Conservation (phyloP, 2,329 filamentous ascomycete genomes). For the Aspergillus nomiae region DNA sequence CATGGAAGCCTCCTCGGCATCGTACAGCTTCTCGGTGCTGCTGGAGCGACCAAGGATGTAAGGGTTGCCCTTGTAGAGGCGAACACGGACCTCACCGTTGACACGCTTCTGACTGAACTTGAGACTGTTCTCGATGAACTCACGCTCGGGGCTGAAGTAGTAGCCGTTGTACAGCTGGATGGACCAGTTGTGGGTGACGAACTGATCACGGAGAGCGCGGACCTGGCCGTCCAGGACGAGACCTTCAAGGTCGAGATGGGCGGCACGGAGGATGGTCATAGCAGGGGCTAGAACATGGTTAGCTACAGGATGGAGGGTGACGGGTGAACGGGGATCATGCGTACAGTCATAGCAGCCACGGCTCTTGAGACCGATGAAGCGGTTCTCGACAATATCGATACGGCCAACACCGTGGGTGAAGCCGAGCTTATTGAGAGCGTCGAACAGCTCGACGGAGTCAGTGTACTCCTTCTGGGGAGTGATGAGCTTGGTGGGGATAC, state of each 20-base stretch:
- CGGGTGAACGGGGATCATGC: slow-evolving; percentile 36
- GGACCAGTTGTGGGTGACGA: slow-evolving; percentile 66
- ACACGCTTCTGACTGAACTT: slow-evolving; percentile 60
- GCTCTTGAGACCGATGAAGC: slow-evolving; percentile 77
- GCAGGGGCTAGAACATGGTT: slow-evolving; percentile 25
- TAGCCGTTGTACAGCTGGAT: slow-evolving; percentile 61
- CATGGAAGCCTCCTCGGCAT: slow-evolving; percentile 67
- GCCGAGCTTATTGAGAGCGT: slow-evolving; percentile 70
- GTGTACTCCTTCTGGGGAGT: slow-evolving; percentile 64
- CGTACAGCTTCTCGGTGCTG: slow-evolving; percentile 72
- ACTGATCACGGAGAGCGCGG: slow-evolving; percentile 69
- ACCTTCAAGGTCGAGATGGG: slow-evolving; percentile 59
- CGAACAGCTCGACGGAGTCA: slow-evolving; percentile 72
- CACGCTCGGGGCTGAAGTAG: slow-evolving; percentile 71
- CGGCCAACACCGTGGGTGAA: slow-evolving; percentile 73
- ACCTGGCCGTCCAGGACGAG: slow-evolving; percentile 70
- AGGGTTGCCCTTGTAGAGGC: slow-evolving; percentile 66
- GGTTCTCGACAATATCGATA: slow-evolving; percentile 82
- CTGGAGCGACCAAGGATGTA: slow-evolving; percentile 55
- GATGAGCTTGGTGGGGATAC: slow-evolving; percentile 70
- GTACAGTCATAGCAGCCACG: slow-evolving; percentile 75
- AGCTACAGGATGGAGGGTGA: background rate
- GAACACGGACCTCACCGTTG: slow-evolving; percentile 64
- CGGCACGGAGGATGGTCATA: slow-evolving; percentile 36
- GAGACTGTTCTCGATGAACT: slow-evolving; percentile 69